These are phyloP conservation scores for Aspergillus tamarii DNA, from an alignment of 2,329 filamentous ascomycete genomes.

Conservation along the genomic window DNA sequence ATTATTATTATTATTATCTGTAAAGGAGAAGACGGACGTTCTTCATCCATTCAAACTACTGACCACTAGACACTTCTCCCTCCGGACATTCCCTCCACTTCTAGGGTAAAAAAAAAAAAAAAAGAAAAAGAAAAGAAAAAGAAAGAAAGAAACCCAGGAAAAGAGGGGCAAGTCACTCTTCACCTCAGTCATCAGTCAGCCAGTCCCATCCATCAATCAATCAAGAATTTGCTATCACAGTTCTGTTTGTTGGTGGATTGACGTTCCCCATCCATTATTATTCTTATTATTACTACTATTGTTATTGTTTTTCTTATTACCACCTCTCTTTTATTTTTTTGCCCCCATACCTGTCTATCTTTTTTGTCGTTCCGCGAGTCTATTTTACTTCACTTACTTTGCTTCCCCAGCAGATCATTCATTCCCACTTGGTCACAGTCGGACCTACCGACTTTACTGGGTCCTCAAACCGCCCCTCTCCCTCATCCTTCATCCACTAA, in stretches of 20 bases:
- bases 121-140: not conserved
- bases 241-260: conserved; percentile 10
- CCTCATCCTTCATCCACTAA: not conserved
- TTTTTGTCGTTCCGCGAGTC: not conserved
- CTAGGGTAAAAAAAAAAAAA: not conserved
- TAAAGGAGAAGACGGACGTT: conserved; percentile 2
- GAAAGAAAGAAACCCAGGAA: not conserved
- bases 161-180: conserved; percentile 9
- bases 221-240: conserved; percentile 9
- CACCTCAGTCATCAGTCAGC: not conserved
- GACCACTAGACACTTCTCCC: conserved; percentile 3
- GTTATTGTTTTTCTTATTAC: conserved; percentile 11
- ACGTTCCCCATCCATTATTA: not conserved
- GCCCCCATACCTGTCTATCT: conserved; percentile 1
- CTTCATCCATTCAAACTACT: not conserved
- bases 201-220: conserved; percentile 9
- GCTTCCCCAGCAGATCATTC: conserved; percentile 4
- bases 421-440: not conserved
- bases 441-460: not conserved
- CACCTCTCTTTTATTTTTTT: conserved; percentile 8
- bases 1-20: conserved; percentile 5
- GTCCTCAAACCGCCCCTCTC: conserved; percentile 2
- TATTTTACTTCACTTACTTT: conserved; percentile 6
- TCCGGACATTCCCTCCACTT: not conserved
- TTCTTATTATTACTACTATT: conserved; percentile 3